Base-by-base conservation (phyloP, 257 asterid genomes). In the Fraxinus quadrangulata region DNA sequence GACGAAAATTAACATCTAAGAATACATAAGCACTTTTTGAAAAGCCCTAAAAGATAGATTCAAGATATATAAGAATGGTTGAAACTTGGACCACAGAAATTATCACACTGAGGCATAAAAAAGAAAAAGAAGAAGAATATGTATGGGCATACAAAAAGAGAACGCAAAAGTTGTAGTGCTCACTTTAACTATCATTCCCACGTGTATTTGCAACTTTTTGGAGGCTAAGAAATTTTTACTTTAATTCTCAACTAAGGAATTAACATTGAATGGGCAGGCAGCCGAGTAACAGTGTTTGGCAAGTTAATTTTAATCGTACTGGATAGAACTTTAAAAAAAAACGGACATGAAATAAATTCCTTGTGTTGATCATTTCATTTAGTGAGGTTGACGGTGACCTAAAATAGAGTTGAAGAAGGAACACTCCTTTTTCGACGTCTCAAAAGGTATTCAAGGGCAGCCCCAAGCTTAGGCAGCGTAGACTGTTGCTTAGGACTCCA, bases 111-210 rank as follows among this genome's bases (percentile, higher is more conserved):
- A 73, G 71, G 83, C 71, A 77, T 79, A 83, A 79, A 78, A 84
- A 26, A 74, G 24, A 76, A 83, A 76, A 83, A 71, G 78, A 56
- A 75, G 40, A 75, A 51, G 49, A 81, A 77, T 73, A 67, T 84
- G 84, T 74, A 72, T 76, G 33, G 82, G 66, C 61, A 79, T 81
- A 74, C 84, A 81, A 69, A 79, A 79, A 75, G 83, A 71, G 77
- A 79, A 61, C n/a, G 69, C 67, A 70, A 45, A 77, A 37, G 37
- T 33, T 47, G 26, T 71, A 39, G 80, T 77, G 67, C 72, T 71
- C 67, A 33, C 84, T 83, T 81, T 75, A 47, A 51, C 34, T 23
- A 37, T 68, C 40, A 68, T 79, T 77, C 72, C 71, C 81, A 81
- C 17, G 78, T 81, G 84, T 74, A 4, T 65, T 34, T 82, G 78